Evolutionary conservation across 2,329 filamentous ascomycete genomes (phyloP), one percentile per base, ranked within the genome.

Genomic region (Penicillium digitatum): DNA sequence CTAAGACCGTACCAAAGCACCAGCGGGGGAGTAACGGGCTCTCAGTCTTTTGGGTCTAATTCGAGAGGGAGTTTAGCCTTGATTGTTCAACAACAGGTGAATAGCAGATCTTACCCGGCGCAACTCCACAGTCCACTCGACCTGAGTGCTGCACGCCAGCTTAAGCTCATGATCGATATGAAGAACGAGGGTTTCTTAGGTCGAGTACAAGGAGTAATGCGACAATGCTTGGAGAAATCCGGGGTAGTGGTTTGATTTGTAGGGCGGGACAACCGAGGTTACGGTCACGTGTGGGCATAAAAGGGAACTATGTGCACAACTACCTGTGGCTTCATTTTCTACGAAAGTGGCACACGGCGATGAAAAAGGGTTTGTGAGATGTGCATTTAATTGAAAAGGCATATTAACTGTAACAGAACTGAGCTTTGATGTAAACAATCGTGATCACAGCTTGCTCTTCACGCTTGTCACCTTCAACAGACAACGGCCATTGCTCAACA

Each of bases 401-500:
- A 47, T 20, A 37, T 20, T 32, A 38, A 12, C 51, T 18, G 18
- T 5, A 8, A 29, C 27, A 8, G 10, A 35, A 38, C 10, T 12
- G 26, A 35, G 18, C 14, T 31, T 32, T 14, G 22, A 10, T 24
- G 34, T 32, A 32, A 27, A 49, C 1, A 22, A 6, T 34, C 9
- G 38, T 31, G 16, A 58, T 77, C 76, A 88, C 71, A 89, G 74
- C 78, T 87, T 89, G 72, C 81, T 83, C 78, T 82, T 84, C 44
- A 74, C 70, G 8, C 76, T 81, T 48, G 81, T 80, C 55, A 83
- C 77, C 80, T 83, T 90, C 68, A 96, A 83, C 70, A 93, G 72
- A 26, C 89, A 90, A 55, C 90, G 81, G 5, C 92, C 92, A 72
- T 96, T 96, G 75, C 86, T 94, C 74, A 96, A 77, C 58, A 89